phyloP scores from a whole-genome alignment of 495 filamentous ascomycete genomes.

The Tuber calosporum region DNA sequence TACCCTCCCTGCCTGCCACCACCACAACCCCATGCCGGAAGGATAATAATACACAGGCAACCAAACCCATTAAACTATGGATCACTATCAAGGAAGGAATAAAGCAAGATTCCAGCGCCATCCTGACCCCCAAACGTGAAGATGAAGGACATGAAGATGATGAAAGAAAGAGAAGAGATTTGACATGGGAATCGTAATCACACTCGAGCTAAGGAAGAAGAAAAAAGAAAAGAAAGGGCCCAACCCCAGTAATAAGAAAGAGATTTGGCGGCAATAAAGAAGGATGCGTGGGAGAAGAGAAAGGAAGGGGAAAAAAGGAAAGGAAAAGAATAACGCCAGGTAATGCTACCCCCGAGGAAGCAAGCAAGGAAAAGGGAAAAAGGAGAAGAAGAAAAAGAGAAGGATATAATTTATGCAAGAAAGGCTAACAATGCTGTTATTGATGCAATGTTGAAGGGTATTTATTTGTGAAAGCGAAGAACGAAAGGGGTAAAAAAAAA shows the following conservation, averaged over 20 bases:
- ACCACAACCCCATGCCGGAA: slow-evolving; percentile 1
- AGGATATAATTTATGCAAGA: slow-evolving; percentile 10
- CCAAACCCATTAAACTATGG: slow-evolving; percentile 11
- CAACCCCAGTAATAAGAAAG: not conserved
- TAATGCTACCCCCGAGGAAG: not conserved
- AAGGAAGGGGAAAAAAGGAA: not conserved
- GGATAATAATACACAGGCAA: slow-evolving; percentile 9
- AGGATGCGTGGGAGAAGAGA: not conserved
- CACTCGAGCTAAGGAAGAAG: not conserved
- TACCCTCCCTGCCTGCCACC: not conserved
- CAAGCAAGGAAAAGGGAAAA: slow-evolving; percentile 9
- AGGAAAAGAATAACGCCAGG: not conserved
- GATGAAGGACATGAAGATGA: not conserved
- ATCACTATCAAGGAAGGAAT: slow-evolving; percentile 7
- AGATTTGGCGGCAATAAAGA: not conserved
- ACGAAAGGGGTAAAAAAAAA: slow-evolving; percentile 11
- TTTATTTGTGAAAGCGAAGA: slow-evolving; percentile 14
- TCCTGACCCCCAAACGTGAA: not conserved
- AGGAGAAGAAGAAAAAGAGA: not conserved
- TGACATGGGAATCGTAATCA: not conserved
- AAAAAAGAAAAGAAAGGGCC: not conserved
- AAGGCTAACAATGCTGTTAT: slow-evolving; percentile 9
- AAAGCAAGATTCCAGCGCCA: slow-evolving; percentile 14
- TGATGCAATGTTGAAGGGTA: slow-evolving; percentile 21
- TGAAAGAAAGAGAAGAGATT: not conserved